Evolutionary conservation across 1,284 basidiomycete species (phyloP).

Genomic region (Athelia psychrophila): DNA sequence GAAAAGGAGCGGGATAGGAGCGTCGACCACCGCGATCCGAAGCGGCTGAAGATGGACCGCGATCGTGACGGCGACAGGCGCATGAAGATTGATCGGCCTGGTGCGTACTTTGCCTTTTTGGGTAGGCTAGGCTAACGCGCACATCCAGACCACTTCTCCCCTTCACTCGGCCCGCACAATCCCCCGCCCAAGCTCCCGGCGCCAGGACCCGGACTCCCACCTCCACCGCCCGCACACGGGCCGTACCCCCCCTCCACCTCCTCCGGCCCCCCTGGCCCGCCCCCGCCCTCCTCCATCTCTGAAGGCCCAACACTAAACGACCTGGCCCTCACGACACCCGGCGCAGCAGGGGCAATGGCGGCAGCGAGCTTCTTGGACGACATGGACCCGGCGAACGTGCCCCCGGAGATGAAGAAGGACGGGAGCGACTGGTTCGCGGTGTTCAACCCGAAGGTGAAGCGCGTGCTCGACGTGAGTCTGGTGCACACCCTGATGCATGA

Average conservation of each 20-base stretch:
- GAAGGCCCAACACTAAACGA: too few relatives aligned
- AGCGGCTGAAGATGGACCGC: conserved; percentile 39
- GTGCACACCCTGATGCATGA: conserved; percentile 93
- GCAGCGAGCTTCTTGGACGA: conserved; percentile 41
- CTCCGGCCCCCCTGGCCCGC: conserved; percentile 32
- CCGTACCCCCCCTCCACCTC: conserved; percentile 26
- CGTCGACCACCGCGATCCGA: conserved; percentile 36
- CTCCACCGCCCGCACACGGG: conserved; percentile 12
- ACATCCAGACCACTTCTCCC: conserved; percentile 28
- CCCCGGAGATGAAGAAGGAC: conserved; percentile 68
- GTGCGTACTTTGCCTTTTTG: conserved; percentile 25
- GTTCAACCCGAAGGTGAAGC: conserved; percentile 86
- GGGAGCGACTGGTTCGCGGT: conserved; percentile 95
- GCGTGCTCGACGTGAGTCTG: conserved; percentile 82
- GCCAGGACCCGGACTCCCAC: conserved; percentile 10
- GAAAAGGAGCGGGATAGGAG: conserved; percentile 21
- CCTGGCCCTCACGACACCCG: conserved; percentile 5
- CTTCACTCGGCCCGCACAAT: conserved; percentile 30
- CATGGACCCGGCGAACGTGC: conserved; percentile 43
- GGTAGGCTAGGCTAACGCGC: conserved; percentile 7
- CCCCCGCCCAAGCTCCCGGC: conserved; percentile 25
- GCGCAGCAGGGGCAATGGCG: conserved; percentile 4
- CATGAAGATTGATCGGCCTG: conserved; percentile 36
- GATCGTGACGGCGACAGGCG: conserved; percentile 21
- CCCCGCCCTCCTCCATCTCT: conserved; percentile 29